A percentile compares a stretch with the other conserved stretches of the same genome.
Evolutionary conservation across 2,329 filamentous ascomycete species (phyloP).

Genomic region (Exophiala calicioides): DNA sequence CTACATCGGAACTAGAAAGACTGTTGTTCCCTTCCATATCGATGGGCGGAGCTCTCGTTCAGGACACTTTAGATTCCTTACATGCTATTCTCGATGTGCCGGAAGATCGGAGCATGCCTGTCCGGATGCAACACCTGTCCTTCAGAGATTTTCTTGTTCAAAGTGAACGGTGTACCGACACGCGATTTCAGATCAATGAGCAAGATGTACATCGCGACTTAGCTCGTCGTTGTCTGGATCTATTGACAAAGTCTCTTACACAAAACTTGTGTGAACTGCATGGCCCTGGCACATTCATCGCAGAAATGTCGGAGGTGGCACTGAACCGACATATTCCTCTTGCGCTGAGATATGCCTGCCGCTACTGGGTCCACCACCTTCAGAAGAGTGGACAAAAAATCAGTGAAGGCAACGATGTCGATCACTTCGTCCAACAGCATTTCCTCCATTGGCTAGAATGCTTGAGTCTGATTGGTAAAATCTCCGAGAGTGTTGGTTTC

Average conservation of each 20-base stretch:
- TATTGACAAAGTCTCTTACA: neutral
- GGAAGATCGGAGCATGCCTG: neutral
- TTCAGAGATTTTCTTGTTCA: slow-evolving; percentile 19
- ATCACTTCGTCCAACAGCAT: slow-evolving; percentile 28
- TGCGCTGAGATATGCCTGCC: slow-evolving; percentile 29
- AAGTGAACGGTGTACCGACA: slow-evolving; percentile 2
- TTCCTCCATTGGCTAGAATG: slow-evolving; percentile 35
- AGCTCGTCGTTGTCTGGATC: neutral
- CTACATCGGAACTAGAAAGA: neutral
- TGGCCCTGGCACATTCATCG: neutral
- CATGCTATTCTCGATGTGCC: neutral
- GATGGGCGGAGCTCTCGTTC: neutral
- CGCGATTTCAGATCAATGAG: slow-evolving; percentile 1
- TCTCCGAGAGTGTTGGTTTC: slow-evolving; percentile 27
- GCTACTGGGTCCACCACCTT: slow-evolving; percentile 36
- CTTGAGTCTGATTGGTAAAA: slow-evolving; percentile 29
- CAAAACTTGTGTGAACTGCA: neutral
- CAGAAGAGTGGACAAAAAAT: slow-evolving; percentile 13
- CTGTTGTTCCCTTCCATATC: neutral
- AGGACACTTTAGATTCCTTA: neutral
- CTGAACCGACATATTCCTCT: neutral
- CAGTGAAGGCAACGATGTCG: slow-evolving; percentile 4
- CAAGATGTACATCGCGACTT: slow-evolving; percentile 3
- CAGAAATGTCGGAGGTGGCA: neutral
- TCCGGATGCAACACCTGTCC: slow-evolving; percentile 12